Percentiles rank a stretch among this genome's conserved stretches.
These are phyloP conservation scores for Leccinellum albellum DNA, from an alignment of 768 basidiomycete species.

Conservation along the genomic window DNA sequence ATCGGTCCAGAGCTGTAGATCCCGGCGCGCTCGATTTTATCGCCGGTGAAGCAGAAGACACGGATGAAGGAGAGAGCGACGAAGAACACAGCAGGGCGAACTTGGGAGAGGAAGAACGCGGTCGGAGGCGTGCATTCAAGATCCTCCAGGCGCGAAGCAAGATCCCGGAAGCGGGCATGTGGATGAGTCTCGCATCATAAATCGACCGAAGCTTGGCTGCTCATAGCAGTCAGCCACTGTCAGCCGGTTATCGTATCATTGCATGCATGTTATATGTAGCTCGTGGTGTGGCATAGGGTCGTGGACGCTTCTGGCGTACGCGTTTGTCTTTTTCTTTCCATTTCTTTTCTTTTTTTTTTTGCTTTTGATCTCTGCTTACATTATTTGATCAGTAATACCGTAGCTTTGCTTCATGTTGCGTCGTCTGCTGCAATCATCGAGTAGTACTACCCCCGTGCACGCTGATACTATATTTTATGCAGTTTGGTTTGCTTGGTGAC, in stretches of 20 bases:
- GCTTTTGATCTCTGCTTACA: slow-evolving; percentile 11
- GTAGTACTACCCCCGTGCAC: slow-evolving; percentile 10
- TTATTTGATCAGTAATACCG: slow-evolving; percentile 33
- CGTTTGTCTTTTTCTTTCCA: slow-evolving; percentile 4
- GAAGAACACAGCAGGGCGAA: slow-evolving; percentile 22
- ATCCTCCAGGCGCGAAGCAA: slow-evolving; percentile 69
- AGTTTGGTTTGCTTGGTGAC: not conserved
- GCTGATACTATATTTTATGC: slow-evolving; percentile 7
- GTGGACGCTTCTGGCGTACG: slow-evolving; percentile 6
- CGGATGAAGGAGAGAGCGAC: slow-evolving; percentile 35
- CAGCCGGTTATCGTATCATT: not conserved
- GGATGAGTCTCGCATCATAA: slow-evolving; percentile 70
- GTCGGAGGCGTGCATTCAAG: slow-evolving; percentile 56
- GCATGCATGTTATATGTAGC: not conserved
- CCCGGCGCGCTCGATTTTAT: slow-evolving; percentile 67
- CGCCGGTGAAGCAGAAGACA: slow-evolving; percentile 48
- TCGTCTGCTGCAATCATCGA: slow-evolving; percentile 23
- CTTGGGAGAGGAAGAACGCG: slow-evolving; percentile 36
- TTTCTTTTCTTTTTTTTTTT: not conserved
- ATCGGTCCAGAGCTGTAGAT: slow-evolving; percentile 59
- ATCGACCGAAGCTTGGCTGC: not conserved
- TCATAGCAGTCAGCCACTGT: not conserved
- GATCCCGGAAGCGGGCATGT: slow-evolving; percentile 72
- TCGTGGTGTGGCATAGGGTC: slow-evolving; percentile 7
- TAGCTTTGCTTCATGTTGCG: slow-evolving; percentile 30